Evolutionary conservation across 1,139 yeast species (phyloP), one percentile per base, ranked within the genome.

Genomic region (Wickerhamomyces sp.): DNA sequence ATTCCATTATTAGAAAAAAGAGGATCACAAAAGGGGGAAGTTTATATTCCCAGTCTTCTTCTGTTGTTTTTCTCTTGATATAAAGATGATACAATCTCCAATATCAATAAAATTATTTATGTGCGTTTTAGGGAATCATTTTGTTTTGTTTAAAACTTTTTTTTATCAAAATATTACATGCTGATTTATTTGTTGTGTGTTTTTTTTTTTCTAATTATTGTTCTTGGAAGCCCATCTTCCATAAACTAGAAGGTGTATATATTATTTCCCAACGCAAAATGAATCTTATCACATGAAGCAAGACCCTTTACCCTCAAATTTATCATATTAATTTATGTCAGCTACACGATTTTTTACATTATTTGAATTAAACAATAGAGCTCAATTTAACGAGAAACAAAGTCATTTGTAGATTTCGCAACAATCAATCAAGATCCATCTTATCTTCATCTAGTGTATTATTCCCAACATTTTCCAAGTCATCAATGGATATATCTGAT

Each of bases 381-480:
- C 18, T 37, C 36, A 33, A 36, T 36, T 36, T 40, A 18, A 36
- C 26, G 13, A 9, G 23, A 23, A 29, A 15, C 18, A n/a, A 6
- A 8, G 7, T 7, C n/a, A 32, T 26, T 10, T 36, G 23, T 36
- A 27, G 7, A 26, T 7, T 6, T 2, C 26, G 5, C 5, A 18
- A 18, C 23, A 3, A 2, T 41, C 14, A 39, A 40, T 52, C 55
- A 11, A 52, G 10, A 37, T 55, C 59, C 61, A 57, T 57, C 36
- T 46, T 47, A 40, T 56, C 59, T 26, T 53, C 59, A 10, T 55
- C 57, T 2, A 51, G 37, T 0, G 57, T 54, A 1, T 48, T 45
- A 36, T 53, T 47, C 10, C 49, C 44, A 27, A 37, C 43, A 15
- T 34, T 26, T 37, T 56, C 55, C 13, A 18, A 18, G 23, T 44